Evolutionary conservation across 192 early-diverging fungal genomes (phyloP), one percentile per base, ranked within the genome.

Genomic region (Rhizophagus prolifer): DNA sequence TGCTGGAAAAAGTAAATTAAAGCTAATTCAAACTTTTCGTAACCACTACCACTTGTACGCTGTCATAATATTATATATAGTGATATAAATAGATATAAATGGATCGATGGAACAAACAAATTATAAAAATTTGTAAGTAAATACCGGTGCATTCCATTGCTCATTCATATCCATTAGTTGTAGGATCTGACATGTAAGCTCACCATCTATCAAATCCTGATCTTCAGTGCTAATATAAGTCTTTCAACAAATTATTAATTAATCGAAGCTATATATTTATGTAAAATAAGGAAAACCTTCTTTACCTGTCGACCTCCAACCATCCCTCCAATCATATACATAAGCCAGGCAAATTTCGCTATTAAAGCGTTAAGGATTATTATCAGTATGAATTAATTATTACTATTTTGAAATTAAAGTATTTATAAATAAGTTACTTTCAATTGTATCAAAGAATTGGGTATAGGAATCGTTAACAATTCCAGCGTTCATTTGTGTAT

Each of bases 1-100:
- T 87, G 83, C 8, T 85, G 86, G 79, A 93, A 93, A 70, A 96
- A 89, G 78, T 91, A 91, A n/a, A 95, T 70, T 72, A 96, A 89
- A 12, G 94, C 90, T 58, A 90, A 84, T 78, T 95, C 93, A 2
- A 97, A 83, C 58, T 89, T 86, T 70, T 90, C 88, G 78, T 86
- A 85, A n/a, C 83, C 78, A 3, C 85, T 85, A 3, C 82, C 75
- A 7, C 82, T 82, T 0, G 85, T 84, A 10, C 89, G 83, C 54
- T 81, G 79, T 41, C n/a, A 74, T 36, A 58, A n/a, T n/a, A n/a
- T n/a, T n/a, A n/a, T n/a, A n/a, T n/a, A n/a, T n/a, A n/a, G n/a
- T n/a, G n/a, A 30, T 10, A 36, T n/a, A 28, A 23, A 71, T 10
- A 71, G 41, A 34, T 71, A 71, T 30, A 67, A 46, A 19, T 50